Conservation (phyloP, 2,329 filamentous ascomycete species). For the Venturiaceae sp. region DNA sequence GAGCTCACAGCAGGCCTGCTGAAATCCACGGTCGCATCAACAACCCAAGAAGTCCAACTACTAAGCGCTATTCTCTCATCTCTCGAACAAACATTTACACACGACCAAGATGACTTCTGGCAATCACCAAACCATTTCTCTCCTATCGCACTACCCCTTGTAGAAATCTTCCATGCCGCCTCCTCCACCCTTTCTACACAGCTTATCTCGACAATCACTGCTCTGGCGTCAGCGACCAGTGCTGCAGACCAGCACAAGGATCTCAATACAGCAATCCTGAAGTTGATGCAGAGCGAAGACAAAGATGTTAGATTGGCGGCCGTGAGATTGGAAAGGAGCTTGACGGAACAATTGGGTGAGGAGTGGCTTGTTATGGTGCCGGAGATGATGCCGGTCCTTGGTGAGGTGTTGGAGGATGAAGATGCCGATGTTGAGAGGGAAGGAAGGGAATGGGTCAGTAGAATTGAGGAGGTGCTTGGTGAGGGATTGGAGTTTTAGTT, state of each 20-base stretch:
- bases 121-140: slow-evolving; percentile 81
- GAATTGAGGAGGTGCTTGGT: slow-evolving; percentile 80
- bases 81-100: slow-evolving; percentile 65
- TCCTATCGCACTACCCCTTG: slow-evolving; percentile 58
- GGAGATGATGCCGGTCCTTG: slow-evolving; percentile 95
- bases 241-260: slow-evolving; percentile 86
- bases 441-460: slow-evolving; percentile 80
- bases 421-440: slow-evolving; percentile 88
- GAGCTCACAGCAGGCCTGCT: slow-evolving; percentile 64
- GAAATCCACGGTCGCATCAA: slow-evolving; percentile 22
- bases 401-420: slow-evolving; percentile 91
- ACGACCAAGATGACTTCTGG: slow-evolving; percentile 86
- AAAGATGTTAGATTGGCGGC: slow-evolving; percentile 68
- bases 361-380: slow-evolving; percentile 88
- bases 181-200: slow-evolving; percentile 15
- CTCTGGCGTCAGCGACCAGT: slow-evolving; percentile 66
- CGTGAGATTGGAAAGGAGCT: slow-evolving; percentile 67
- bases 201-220: slow-evolving; percentile 33
- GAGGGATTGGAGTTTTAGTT: slow-evolving; percentile 65
- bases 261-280: slow-evolving; percentile 69
- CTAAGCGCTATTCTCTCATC: slow-evolving; percentile 63
- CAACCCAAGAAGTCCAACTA: slow-evolving; percentile 47
- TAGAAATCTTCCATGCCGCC: slow-evolving; percentile 45
- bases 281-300: slow-evolving; percentile 65
- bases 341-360: slow-evolving; percentile 76